These are phyloP conservation scores for Pythium pectinolyticum DNA, from an alignment of 352 stramenopile genomes.

Conservation along the genomic window DNA sequence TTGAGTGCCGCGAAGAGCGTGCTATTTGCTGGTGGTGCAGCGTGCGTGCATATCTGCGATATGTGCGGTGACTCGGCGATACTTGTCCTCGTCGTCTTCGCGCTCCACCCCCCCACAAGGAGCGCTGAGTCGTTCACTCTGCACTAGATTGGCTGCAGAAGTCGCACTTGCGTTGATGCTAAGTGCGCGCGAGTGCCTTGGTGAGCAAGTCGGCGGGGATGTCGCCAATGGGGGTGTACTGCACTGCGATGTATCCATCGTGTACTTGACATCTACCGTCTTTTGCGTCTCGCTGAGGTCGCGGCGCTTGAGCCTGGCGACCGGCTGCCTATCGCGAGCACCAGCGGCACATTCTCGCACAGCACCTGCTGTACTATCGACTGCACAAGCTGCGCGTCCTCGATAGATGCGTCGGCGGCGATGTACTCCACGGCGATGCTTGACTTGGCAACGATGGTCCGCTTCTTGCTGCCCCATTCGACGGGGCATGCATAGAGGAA, in stretches of 20 bases:
- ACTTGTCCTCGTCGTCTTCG: no score
- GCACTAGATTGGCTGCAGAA: neutral
- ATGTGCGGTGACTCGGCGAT: no score
- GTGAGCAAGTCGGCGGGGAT: neutral
- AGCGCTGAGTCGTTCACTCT: no score
- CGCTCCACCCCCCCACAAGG: no score
- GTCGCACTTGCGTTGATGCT: conserved; percentile 4
- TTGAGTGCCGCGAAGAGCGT: no score
- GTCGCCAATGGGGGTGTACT: neutral
- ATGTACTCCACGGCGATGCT: conserved; percentile 15
- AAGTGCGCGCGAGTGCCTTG: neutral
- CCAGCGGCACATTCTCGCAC: neutral
- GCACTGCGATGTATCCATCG: neutral
- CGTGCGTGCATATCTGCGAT: no score
- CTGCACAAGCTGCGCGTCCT: neutral
- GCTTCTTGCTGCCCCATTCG: conserved; percentile 18
- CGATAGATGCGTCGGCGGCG: conserved; percentile 7
- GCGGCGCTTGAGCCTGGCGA: neutral
- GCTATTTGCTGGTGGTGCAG: no score
- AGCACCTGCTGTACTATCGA: neutral
- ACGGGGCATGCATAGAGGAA: conserved; percentile 11
- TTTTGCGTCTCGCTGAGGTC: conserved; percentile 5
- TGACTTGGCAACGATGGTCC: conserved; percentile 12
- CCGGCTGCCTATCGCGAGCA: conserved; percentile 11
- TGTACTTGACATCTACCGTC: conserved; percentile 13